Conservation (phyloP, 2,329 filamentous ascomycete genomes). For the Sclerotinia spermophila region DNA sequence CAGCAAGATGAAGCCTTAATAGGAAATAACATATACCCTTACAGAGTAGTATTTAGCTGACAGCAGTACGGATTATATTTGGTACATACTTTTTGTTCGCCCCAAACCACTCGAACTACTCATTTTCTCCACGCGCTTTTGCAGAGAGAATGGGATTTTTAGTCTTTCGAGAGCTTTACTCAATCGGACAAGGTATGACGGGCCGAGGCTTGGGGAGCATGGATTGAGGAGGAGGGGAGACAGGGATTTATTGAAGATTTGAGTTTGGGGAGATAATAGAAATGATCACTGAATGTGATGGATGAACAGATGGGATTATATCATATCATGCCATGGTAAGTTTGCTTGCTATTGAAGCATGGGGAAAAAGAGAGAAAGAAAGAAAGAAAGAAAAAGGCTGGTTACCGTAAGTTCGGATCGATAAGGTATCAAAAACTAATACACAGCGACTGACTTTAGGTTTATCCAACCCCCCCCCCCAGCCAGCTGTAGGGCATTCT, state of each 20-base stretch:
- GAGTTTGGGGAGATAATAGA: background rate
- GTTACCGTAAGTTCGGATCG: background rate
- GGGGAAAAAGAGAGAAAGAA: background rate
- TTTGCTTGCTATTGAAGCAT: background rate
- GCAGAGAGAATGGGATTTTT: background rate
- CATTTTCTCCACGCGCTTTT: slow-evolving; percentile 16
- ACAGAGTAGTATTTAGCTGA: background rate
- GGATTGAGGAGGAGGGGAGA: background rate
- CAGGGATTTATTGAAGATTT: background rate
- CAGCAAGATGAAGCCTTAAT: background rate
- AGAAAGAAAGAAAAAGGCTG: background rate
- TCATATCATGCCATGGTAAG: background rate
- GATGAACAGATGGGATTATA: background rate
- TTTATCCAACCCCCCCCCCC: background rate
- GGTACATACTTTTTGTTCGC: background rate
- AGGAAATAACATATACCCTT: background rate
- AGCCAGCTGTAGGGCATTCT: slow-evolving; percentile 9
- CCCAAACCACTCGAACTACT: background rate
- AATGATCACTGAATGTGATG: too few species aligned
- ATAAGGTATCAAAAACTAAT: background rate
- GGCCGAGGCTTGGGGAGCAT: slow-evolving; percentile 12
- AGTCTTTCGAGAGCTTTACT: background rate
- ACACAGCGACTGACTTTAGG: background rate
- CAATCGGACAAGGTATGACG: slow-evolving; percentile 1
- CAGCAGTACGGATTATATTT: background rate